Evolutionary conservation across 805 yeast genomes (phyloP).

Genomic region (Grigorovia jiainica): DNA sequence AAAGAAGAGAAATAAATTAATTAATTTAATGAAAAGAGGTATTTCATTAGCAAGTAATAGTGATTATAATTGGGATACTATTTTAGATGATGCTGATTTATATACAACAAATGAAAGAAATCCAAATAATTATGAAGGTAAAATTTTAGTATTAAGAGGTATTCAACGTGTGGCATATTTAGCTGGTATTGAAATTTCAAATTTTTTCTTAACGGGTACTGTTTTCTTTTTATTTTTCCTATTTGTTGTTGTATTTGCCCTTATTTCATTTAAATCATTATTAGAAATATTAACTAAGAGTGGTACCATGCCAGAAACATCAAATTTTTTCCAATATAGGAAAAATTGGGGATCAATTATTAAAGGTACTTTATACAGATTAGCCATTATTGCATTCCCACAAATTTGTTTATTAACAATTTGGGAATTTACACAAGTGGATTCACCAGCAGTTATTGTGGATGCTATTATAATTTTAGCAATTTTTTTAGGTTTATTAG

Average conservation of each 20-base stretch:
- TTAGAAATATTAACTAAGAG: constrained; percentile 55
- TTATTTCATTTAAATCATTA: constrained; percentile 56
- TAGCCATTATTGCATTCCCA: constrained; percentile 78
- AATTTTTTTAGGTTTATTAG: constrained; percentile 47
- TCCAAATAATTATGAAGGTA: constrained; percentile 43
- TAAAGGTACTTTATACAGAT: constrained; percentile 82
- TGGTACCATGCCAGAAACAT: constrained; percentile 43
- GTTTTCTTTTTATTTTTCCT: constrained; percentile 74
- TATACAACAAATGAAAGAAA: constrained; percentile 69
- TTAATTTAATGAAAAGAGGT: constrained; percentile 28
- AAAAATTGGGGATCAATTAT: constrained; percentile 73
- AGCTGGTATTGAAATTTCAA: constrained; percentile 79
- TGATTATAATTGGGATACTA: constrained; percentile 39
- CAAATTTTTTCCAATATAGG: constrained; percentile 69
- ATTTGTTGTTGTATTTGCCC: constrained; percentile 46
- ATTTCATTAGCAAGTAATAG: constrained; percentile 25
- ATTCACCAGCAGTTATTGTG: constrained; percentile 74
- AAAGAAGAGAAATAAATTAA: constrained; percentile 27
- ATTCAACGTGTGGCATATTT: constrained; percentile 82
- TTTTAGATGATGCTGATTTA: constrained; percentile 39
- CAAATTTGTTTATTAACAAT: constrained; percentile 71
- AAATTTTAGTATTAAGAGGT: constrained; percentile 78
- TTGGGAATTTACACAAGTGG: constrained; percentile 82
- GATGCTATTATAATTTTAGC: constrained; percentile 66
- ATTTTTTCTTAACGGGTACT: constrained; percentile 76